A percentile compares a stretch with the other conserved stretches of the same genome.
phyloP scores from a whole-genome alignment of 2,329 filamentous ascomycete genomes.

The Penicillium sp. region DNA sequence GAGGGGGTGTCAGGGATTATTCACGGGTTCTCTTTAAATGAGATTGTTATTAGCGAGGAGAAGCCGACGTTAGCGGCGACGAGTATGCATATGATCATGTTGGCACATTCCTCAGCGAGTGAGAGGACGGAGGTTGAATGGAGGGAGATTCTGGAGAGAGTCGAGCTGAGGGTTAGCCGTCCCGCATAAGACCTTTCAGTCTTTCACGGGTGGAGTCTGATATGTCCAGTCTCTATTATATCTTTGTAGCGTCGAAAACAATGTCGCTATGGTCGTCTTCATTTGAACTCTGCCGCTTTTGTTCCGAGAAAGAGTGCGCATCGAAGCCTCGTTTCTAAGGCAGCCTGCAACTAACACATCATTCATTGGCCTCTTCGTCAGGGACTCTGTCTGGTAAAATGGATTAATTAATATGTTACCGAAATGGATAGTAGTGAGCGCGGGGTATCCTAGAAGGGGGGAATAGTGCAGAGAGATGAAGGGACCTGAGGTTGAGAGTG shows the following conservation, averaged over 20 bases:
- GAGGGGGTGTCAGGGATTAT: background rate
- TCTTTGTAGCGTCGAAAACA: too few relatives aligned
- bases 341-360: too few relatives aligned
- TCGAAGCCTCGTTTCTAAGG: too few relatives aligned
- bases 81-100: background rate
- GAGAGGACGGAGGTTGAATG: background rate
- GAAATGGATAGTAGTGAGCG: background rate
- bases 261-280: too few relatives aligned
- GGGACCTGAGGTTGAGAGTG: background rate
- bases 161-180: background rate
- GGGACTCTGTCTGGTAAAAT: background rate
- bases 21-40: background rate
- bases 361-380: background rate
- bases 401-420: background rate
- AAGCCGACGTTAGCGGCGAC: background rate
- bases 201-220: too few relatives aligned
- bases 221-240: too few relatives aligned
- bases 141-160: background rate
- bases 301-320: too few relatives aligned
- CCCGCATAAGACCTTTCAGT: background rate
- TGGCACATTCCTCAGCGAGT: background rate
- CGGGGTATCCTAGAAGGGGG: background rate
- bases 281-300: too few relatives aligned
- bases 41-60: constrained; percentile 12
- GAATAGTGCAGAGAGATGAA: background rate